Base-by-base conservation (phyloP, 73 alveolate genomes). In the Paramecium tetraurelia region DNA sequence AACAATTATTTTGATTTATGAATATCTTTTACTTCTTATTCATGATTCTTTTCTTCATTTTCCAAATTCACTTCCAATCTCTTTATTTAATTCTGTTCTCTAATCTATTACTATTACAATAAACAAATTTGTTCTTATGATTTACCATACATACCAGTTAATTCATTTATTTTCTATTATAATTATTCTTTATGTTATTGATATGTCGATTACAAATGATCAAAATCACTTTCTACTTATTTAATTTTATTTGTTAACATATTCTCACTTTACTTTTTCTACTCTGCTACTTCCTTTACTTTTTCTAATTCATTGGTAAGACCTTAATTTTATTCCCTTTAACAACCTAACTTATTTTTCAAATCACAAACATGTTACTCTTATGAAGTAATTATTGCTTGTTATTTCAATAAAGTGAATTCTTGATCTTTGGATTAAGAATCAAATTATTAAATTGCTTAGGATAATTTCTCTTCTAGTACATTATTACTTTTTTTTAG, bases 341-440 rank as follows among this genome's bases (percentile, higher is more conserved):
- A 41, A 38, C 16, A 44, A 2, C 36, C 31, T 2, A 80, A 35
- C 16, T 80, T 80, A 24, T 9, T 21, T 46, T 48, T 80, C 35
- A 80, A 46, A 0, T 80, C 90, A 9, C 3, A 16, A 20, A 80
- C 29, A 80, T 80, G 90, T 44, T 21, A 44, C 29, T 80, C 90
- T n/a, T 80, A 48, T 12, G 90, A 80, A 4, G 76, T 46, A 20
- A 80, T 80, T 29, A 80, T 35, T 11, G 90, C 90, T 80, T 80
- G 18, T 80, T 80, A 46, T 48, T 80, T 80, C 7, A 80, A 10
- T 18, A 80, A 35, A 18, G 90, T 80, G 24, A 80, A 80, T 24
- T 80, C 90, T 80, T 80, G 57, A 48, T 80, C 90, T 80, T 80
- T 80, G 7, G 90, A 80, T 80, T 80, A 7, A 48, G 16, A 24